phyloP scores from a whole-genome alignment of 2,329 filamentous ascomycete species.

The Colletotrichum australisinense region DNA sequence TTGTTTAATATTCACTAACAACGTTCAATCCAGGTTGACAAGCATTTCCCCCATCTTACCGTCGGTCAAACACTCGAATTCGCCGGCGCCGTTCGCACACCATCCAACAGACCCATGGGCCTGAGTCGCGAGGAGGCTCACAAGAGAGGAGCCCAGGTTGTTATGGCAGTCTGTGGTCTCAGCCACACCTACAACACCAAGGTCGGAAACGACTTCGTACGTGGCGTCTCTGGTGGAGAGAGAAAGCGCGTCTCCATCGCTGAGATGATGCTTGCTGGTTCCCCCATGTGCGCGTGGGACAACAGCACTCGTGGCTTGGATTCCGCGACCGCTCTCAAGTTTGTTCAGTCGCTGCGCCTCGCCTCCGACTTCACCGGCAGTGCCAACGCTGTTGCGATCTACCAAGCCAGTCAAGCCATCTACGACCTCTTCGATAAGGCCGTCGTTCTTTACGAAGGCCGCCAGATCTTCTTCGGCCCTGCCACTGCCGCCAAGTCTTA shows the following conservation, averaged over 20 bases:
- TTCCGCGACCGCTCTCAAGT: constrained; percentile 78
- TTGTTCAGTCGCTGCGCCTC: constrained; percentile 74
- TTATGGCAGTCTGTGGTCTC: constrained; percentile 79
- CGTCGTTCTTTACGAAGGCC: constrained; percentile 79
- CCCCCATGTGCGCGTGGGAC: constrained; percentile 72
- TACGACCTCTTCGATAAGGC: constrained; percentile 83
- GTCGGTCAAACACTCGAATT: constrained; percentile 81
- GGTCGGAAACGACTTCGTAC: constrained; percentile 79
- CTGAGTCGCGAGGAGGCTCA: constrained; percentile 71
- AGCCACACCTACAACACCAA: constrained; percentile 79
- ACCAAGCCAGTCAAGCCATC: constrained; percentile 77
- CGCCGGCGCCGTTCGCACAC: constrained; percentile 76
- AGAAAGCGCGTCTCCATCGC: constrained; percentile 85
- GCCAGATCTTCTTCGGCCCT: constrained; percentile 81
- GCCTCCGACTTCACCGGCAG: constrained; percentile 72
- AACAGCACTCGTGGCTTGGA: constrained; percentile 80
- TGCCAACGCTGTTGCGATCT: constrained; percentile 75
- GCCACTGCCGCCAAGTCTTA: constrained; percentile 69
- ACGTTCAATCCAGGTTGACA: constrained; percentile 61
- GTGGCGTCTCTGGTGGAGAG: constrained; percentile 78
- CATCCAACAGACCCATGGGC: constrained; percentile 71
- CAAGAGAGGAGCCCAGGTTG: constrained; percentile 72
- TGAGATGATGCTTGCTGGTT: constrained; percentile 76
- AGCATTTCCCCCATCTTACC: constrained; percentile 82
- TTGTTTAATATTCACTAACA: background rate